Conservation (phyloP, 257 asterid genomes). For the Voacanga thouarsii region DNA sequence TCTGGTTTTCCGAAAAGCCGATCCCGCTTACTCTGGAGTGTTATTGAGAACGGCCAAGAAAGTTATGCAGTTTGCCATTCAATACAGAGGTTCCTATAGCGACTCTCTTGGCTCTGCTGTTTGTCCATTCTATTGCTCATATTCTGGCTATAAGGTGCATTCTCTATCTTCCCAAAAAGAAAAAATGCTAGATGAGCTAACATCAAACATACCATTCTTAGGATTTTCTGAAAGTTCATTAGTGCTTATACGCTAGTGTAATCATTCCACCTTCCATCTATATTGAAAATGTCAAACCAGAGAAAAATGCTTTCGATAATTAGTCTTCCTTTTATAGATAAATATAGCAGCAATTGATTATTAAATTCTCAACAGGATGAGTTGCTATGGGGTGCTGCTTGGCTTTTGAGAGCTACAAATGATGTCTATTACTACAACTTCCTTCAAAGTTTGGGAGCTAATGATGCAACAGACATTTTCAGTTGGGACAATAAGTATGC, state of each 20-base stretch:
- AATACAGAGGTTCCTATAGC: conserved; percentile 68
- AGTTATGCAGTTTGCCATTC: conserved; percentile 66
- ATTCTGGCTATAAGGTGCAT: conserved; percentile 68
- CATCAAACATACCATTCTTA: background rate
- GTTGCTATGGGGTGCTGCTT: conserved; percentile 81
- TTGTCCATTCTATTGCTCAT: conserved; percentile 84
- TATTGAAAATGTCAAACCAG: too few relatives aligned
- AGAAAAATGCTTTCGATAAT: too few relatives aligned
- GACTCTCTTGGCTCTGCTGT: conserved; percentile 65
- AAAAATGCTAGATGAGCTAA: background rate
- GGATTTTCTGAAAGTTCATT: background rate
- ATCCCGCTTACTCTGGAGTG: conserved; percentile 46
- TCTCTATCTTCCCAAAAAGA: background rate
- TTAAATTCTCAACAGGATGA: conserved; percentile 51
- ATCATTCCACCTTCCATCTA: too few relatives aligned
- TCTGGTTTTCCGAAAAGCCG: conserved; percentile 56
- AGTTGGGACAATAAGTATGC: conserved; percentile 94
- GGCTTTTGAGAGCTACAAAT: conserved; percentile 81
- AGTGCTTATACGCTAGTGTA: too few relatives aligned
- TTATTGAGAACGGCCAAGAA: conserved; percentile 48
- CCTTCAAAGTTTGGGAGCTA: conserved; percentile 50
- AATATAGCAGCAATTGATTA: background rate
- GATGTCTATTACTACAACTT: conserved; percentile 46
- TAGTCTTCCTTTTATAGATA: too few relatives aligned
- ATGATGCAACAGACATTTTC: conserved; percentile 55